A percentile compares a stretch with the other conserved stretches of the same genome.
Evolutionary conservation across 805 yeast genomes (phyloP).

Genomic region (Wickerhamiella dianesei): DNA sequence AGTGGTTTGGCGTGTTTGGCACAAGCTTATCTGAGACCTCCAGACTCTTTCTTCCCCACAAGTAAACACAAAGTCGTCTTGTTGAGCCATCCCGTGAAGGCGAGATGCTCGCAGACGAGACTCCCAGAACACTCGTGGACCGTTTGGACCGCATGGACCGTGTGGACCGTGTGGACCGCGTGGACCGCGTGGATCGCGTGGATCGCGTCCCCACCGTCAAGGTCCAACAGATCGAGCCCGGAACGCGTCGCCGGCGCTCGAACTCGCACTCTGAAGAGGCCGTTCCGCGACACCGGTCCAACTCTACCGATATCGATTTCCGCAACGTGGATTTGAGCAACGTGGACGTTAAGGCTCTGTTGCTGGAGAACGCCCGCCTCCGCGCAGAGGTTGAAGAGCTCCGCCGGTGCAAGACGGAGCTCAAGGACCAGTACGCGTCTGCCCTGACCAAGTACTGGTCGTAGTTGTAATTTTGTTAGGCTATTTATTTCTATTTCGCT

Average conservation of each 20-base stretch:
- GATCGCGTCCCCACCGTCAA: neutral
- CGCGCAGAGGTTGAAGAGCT: neutral
- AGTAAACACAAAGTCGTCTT: neutral
- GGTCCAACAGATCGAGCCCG: neutral
- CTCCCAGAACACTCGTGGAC: neutral
- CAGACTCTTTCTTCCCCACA: neutral
- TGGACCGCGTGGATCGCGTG: no score
- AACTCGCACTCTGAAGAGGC: neutral
- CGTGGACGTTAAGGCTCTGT: neutral
- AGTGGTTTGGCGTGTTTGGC: no score
- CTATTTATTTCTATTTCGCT: neutral
- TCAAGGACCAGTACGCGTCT: neutral
- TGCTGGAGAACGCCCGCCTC: neutral
- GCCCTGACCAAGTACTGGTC: neutral
- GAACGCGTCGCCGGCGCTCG: neutral
- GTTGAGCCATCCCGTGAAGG: neutral
- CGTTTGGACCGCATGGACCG: no score
- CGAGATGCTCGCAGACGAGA: neutral
- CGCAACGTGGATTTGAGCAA: neutral
- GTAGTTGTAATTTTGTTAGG: neutral
- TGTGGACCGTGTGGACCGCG: no score
- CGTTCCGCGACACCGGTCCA: neutral
- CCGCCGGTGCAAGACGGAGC: neutral
- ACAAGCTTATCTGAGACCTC: neutral
- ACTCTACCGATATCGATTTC: neutral